Evolutionary conservation across 768 basidiomycete species (phyloP).

Genomic region (Psilocybe subaeruginosa): DNA sequence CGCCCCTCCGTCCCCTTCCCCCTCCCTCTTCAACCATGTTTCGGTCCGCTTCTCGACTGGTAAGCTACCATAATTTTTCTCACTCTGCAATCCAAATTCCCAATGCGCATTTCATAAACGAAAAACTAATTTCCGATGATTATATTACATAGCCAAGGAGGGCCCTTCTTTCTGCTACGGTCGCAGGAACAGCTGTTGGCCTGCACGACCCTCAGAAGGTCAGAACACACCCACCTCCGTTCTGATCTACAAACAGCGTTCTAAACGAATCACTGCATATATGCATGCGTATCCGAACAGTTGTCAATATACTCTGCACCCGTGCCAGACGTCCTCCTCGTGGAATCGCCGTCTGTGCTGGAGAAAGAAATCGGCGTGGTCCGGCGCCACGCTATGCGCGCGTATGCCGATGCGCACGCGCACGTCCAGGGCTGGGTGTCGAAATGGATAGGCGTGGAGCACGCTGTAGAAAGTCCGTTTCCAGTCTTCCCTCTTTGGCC

Average conservation of each 20-base stretch:
- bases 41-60: slow-evolving; percentile 35
- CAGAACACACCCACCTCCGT: background rate
- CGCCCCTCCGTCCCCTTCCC: background rate
- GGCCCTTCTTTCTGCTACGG: slow-evolving; percentile 34
- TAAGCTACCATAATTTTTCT: slow-evolving; percentile 12
- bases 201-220: slow-evolving; percentile 33
- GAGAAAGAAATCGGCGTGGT: slow-evolving; percentile 76
- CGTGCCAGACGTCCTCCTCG: slow-evolving; percentile 65
- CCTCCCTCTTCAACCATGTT: slow-evolving; percentile 26
- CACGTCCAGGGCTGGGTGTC: slow-evolving; percentile 75
- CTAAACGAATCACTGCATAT: background rate
- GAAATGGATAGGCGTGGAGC: slow-evolving; percentile 86
- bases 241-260: too few species aligned
- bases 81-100: background rate
- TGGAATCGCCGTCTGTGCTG: slow-evolving; percentile 76
- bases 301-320: slow-evolving; percentile 81
- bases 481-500: background rate
- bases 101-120: too few species aligned
- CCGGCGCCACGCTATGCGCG: slow-evolving; percentile 59
- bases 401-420: slow-evolving; percentile 59
- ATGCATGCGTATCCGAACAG: slow-evolving; percentile 38
- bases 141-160: slow-evolving; percentile 32
- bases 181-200: slow-evolving; percentile 33
- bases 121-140: too few species aligned
- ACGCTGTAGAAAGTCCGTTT: slow-evolving; percentile 79